phyloP scores from a whole-genome alignment of 1,139 yeast genomes.

The Geotrichum histeridarum region DNA sequence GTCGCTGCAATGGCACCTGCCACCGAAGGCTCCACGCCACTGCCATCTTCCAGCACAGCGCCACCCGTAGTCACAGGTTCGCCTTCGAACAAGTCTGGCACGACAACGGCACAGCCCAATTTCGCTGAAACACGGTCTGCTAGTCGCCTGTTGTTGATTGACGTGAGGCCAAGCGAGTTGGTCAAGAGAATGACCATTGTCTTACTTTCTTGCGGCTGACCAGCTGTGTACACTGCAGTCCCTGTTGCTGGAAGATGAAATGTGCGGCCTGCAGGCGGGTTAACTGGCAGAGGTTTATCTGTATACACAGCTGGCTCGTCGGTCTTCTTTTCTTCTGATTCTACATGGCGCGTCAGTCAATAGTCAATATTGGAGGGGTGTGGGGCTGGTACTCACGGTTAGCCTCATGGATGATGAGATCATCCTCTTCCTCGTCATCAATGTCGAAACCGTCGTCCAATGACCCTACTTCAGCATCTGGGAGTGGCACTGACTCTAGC shows the following conservation, averaged over 20 bases:
- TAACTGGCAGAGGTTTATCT: neutral
- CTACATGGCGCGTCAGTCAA: neutral
- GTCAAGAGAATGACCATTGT: conserved; percentile 31
- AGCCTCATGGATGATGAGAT: conserved; percentile 23
- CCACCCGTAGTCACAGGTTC: conserved; percentile 35
- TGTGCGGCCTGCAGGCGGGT: conserved; percentile 22
- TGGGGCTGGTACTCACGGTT: conserved; percentile 26
- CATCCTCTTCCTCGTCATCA: too few species aligned
- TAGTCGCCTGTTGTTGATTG: conserved; percentile 30
- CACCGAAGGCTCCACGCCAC: conserved; percentile 20
- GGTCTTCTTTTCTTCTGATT: conserved; percentile 11
- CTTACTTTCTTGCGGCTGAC: conserved; percentile 13
- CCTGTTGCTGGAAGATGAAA: conserved; percentile 28
- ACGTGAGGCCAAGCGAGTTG: conserved; percentile 34
- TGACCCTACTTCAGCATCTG: too few species aligned
- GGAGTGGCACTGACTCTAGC: too few species aligned
- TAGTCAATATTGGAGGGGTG: neutral
- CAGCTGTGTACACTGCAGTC: conserved; percentile 29
- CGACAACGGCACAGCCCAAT: conserved; percentile 32
- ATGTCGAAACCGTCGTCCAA: too few species aligned
- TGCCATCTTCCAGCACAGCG: conserved; percentile 25
- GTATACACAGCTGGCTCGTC: conserved; percentile 25
- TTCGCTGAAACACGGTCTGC: conserved; percentile 33
- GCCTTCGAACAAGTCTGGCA: conserved; percentile 35
- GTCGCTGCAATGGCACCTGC: neutral